phyloP scores from a whole-genome alignment of 352 stramenopile species.

The Phytophthora meadii region DNA sequence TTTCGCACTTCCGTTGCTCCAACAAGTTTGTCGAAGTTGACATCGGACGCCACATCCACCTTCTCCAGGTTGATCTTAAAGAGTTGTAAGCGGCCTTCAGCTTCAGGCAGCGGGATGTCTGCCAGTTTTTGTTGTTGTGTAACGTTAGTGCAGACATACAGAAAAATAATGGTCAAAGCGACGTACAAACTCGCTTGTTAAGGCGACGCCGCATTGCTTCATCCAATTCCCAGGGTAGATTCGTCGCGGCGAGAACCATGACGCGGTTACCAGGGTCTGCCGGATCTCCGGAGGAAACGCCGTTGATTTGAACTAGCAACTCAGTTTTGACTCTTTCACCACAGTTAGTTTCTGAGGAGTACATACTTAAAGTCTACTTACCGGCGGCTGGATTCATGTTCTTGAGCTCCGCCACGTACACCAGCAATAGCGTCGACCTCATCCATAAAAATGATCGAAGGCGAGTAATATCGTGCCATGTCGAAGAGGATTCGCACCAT shows the following conservation, averaged over 20 bases:
- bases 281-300: slow-evolving; percentile 74
- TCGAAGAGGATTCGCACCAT: slow-evolving; percentile 98
- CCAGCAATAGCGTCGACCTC: slow-evolving; percentile 96
- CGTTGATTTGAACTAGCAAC: slow-evolving; percentile 98
- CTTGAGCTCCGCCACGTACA: slow-evolving; percentile 68
- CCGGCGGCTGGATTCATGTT: slow-evolving; percentile 84
- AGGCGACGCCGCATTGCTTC: slow-evolving; percentile 95
- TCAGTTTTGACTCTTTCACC: slow-evolving; percentile 95
- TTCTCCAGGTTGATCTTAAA: slow-evolving; percentile 84
- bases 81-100: slow-evolving; percentile 62
- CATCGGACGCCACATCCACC: slow-evolving; percentile 85
- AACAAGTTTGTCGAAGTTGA: slow-evolving; percentile 82
- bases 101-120: slow-evolving; percentile 68
- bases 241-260: slow-evolving; percentile 96
- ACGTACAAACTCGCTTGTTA: slow-evolving; percentile 94
- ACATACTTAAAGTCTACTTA: slow-evolving; percentile 18
- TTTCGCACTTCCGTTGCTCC: slow-evolving; percentile 59
- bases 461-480: slow-evolving; percentile 96
- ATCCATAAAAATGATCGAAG: slow-evolving; percentile 98
- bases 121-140: not conserved
- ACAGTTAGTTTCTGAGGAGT: not conserved
- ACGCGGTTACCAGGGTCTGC: slow-evolving; percentile 56
- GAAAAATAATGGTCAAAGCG: no score
- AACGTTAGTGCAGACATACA: slow-evolving; percentile 2
- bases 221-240: slow-evolving; percentile 97